Base-by-base conservation (phyloP, 192 early-diverging fungal genomes). In the Thoreauomyces humboldtii region DNA sequence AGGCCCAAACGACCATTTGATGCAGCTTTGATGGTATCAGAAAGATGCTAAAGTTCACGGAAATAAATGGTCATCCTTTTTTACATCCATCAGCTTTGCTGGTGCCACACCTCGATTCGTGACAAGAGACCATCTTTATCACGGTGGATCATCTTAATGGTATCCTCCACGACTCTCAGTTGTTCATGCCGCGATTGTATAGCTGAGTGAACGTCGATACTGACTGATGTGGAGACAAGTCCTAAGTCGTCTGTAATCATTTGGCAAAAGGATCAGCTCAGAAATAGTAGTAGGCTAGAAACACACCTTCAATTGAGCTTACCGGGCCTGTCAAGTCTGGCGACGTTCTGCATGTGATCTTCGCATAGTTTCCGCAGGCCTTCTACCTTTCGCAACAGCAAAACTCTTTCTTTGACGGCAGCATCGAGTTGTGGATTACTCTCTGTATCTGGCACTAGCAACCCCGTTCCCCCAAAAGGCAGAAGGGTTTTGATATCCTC, bases 191-290 rank as follows among this genome's bases (percentile, higher is more conserved):
- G 51, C 4, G 63, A 36, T 19, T 48, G 31, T 1, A 57, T 56
- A n/a, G 63, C 38, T 1, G 53, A 42, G 24, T 65, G 51, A 34
- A 57, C 43, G 32, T 57, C 63, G 19, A 57, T 56, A 43, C 53
- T 57, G 35, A 57, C 19, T 7, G 63, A 15, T 19, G 53, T 57
- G 17, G 51, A 44, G 11, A 22, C 14, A n/a, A n/a, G n/a, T n/a
- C n/a, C n/a, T n/a, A n/a, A n/a, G n/a, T n/a, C n/a, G n/a, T n/a
- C n/a, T n/a, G n/a, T n/a, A n/a, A n/a, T n/a, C n/a, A n/a, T n/a
- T n/a, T n/a, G n/a, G n/a, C n/a, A n/a, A n/a, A n/a, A n/a, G n/a
- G n/a, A n/a, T n/a, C n/a, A n/a, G n/a, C n/a, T n/a, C n/a, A n/a
- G n/a, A n/a, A n/a, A n/a, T n/a, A n/a, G n/a, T n/a, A n/a, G n/a